Evolutionary conservation across 345 rosid species (phyloP).

Genomic region (Linum usitatissimum): DNA sequence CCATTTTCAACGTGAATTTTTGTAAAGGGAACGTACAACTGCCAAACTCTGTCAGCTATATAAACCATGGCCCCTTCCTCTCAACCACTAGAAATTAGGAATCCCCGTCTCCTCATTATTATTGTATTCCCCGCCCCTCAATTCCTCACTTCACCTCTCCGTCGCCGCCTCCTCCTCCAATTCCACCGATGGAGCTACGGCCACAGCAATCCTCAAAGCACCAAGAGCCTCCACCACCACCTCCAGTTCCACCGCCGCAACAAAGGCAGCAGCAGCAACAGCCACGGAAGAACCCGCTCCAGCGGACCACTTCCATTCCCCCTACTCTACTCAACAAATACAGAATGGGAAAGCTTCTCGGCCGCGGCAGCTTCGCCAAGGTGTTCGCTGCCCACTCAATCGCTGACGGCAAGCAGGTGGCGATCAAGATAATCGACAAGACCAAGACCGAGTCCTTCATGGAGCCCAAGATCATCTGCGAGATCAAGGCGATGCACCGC

Average conservation of each 20-base stretch:
- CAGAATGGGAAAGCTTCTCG: conserved; percentile 46
- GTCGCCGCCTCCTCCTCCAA: too few relatives aligned
- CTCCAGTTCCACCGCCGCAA: conserved; percentile 11
- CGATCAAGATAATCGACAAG: conserved; percentile 68
- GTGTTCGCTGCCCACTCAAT: conserved; percentile 49
- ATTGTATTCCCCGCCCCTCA: not conserved
- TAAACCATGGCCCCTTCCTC: not conserved
- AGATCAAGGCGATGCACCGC: conserved; percentile 75
- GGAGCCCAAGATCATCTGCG: conserved; percentile 58
- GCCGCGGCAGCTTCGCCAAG: conserved; percentile 69
- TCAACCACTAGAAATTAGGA: not conserved
- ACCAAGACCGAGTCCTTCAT: conserved; percentile 29
- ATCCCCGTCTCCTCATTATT: not conserved
- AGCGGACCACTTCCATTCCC: conserved; percentile 3
- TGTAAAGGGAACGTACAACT: not conserved
- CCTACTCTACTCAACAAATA: conserved; percentile 50
- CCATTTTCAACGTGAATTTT: not conserved
- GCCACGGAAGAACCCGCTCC: not conserved
- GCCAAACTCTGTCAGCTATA: not conserved
- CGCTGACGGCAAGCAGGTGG: conserved; percentile 32
- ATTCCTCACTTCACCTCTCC: not conserved
- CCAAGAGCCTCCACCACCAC: not conserved
- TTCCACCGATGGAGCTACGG: not conserved
- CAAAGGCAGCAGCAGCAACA: not conserved
- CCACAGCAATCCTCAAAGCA: conserved; percentile 9